Evolutionary conservation across 176 grass and related monocot genomes (phyloP).

Genomic region (Neostapfia colusana): DNA sequence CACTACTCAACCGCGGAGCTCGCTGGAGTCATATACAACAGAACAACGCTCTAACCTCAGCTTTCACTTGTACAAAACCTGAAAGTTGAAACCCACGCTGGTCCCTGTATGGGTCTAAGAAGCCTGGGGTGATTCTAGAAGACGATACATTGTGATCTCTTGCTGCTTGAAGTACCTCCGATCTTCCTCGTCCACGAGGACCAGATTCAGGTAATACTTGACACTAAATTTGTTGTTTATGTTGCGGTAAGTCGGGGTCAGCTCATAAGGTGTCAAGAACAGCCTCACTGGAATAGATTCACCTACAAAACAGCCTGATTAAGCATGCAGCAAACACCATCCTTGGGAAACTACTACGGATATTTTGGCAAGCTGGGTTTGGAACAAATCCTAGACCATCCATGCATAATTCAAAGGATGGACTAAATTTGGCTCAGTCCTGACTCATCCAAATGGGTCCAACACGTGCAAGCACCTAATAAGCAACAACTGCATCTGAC

Average conservation of each 20-base stretch:
- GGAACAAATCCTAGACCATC: background rate
- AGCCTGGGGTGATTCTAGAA: constrained; percentile 35
- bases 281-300: constrained; percentile 76
- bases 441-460: background rate
- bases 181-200: constrained; percentile 92
- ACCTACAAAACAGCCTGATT: constrained; percentile 14
- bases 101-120: constrained; percentile 15
- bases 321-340: background rate
- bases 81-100: constrained; percentile 2
- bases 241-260: constrained; percentile 57
- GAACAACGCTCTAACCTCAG: constrained; percentile 12
- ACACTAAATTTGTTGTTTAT: constrained; percentile 97
- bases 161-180: constrained; percentile 93
- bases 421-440: background rate
- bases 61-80: constrained; percentile 24
- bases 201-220: constrained; percentile 92
- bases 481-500: background rate
- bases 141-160: constrained; percentile 77
- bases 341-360: background rate
- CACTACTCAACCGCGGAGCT: background rate
- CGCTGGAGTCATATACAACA: constrained; percentile 43
- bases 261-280: constrained; percentile 64
- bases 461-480: background rate
- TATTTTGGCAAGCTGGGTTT: background rate
- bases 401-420: background rate